A percentile compares a stretch with the other conserved stretches of the same genome.
phyloP scores from a whole-genome alignment of 768 basidiomycete genomes.

The Paxillus ammoniavirescens region DNA sequence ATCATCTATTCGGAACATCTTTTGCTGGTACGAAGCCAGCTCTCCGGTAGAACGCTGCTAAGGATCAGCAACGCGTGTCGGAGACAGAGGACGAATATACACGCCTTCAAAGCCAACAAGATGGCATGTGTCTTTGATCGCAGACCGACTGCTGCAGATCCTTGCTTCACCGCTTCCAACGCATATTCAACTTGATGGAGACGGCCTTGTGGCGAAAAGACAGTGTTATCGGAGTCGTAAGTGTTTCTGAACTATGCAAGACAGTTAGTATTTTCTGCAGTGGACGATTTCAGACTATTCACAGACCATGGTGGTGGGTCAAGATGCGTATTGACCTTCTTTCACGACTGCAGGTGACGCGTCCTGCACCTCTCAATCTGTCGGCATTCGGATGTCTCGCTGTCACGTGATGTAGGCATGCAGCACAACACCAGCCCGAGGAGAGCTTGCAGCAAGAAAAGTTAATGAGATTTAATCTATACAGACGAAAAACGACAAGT shows the following conservation, averaged over 20 bases:
- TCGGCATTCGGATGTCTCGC: slow-evolving; percentile 11
- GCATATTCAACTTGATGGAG: slow-evolving; percentile 99
- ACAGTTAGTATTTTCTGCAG: slow-evolving; percentile 3
- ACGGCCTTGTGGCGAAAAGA: slow-evolving; percentile 94
- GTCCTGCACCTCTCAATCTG: slow-evolving; percentile 15
- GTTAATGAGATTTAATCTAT: slow-evolving; percentile 8
- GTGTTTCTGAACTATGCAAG: slow-evolving; percentile 83
- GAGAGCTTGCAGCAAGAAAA: not conserved
- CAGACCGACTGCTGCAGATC: slow-evolving; percentile 96
- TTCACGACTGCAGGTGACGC: slow-evolving; percentile 29
- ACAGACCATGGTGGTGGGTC: slow-evolving; percentile 31
- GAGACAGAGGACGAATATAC: slow-evolving; percentile 12
- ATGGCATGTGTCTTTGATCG: slow-evolving; percentile 94
- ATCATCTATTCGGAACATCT: slow-evolving; percentile 99
- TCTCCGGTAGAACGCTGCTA: slow-evolving; percentile 95
- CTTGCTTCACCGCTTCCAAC: slow-evolving; percentile 98
- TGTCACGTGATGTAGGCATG: slow-evolving; percentile 22
- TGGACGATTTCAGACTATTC: not conserved
- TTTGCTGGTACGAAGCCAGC: slow-evolving; percentile 98
- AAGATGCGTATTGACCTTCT: slow-evolving; percentile 11
- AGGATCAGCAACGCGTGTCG: slow-evolving; percentile 4
- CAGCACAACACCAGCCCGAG: not conserved
- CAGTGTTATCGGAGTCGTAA: slow-evolving; percentile 98
- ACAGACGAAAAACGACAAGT: slow-evolving; percentile 3
- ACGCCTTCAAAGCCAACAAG: slow-evolving; percentile 87